Conservation (phyloP, 352 stramenopile genomes). For the Phytophthora agathidicida region DNA sequence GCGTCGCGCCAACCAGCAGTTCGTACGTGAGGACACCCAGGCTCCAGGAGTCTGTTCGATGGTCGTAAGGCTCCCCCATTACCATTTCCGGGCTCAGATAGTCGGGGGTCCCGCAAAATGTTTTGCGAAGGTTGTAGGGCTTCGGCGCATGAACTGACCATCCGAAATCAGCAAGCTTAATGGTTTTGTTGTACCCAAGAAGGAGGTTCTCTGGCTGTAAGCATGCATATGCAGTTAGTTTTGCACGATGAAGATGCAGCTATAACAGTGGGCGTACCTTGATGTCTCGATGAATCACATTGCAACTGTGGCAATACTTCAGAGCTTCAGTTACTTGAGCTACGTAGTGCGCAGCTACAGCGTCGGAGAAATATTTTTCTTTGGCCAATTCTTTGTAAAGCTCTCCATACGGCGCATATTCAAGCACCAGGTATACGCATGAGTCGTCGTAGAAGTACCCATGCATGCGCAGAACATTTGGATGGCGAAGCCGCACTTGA, state of each 20-base stretch:
- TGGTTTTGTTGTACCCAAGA: constrained; percentile 68
- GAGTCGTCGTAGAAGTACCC: constrained; percentile 90
- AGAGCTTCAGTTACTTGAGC: constrained; percentile 81
- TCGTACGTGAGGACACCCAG: constrained; percentile 87
- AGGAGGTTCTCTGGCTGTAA: constrained; percentile 84
- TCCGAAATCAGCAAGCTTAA: constrained; percentile 90
- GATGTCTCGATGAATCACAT: constrained; percentile 90
- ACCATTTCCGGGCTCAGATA: constrained; percentile 89
- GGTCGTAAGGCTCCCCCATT: constrained; percentile 65
- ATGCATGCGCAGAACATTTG: constrained; percentile 74
- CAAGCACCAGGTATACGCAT: constrained; percentile 83
- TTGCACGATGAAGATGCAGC: background rate
- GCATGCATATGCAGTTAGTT: constrained; percentile 1
- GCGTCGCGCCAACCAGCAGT: constrained; percentile 73
- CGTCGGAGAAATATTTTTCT: constrained; percentile 59
- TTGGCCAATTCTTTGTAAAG: constrained; percentile 81
- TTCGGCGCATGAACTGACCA: constrained; percentile 83
- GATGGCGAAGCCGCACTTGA: constrained; percentile 76
- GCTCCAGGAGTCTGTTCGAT: constrained; percentile 80
- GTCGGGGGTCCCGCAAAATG: constrained; percentile 86
- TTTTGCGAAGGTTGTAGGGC: constrained; percentile 61
- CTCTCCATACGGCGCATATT: constrained; percentile 83
- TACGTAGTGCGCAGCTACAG: constrained; percentile 67
- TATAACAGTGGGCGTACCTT: constrained; percentile 57
- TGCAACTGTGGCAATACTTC: constrained; percentile 74